Conservation (phyloP, 495 filamentous ascomycete species). For the Diplogelasinospora grovesii region DNA sequence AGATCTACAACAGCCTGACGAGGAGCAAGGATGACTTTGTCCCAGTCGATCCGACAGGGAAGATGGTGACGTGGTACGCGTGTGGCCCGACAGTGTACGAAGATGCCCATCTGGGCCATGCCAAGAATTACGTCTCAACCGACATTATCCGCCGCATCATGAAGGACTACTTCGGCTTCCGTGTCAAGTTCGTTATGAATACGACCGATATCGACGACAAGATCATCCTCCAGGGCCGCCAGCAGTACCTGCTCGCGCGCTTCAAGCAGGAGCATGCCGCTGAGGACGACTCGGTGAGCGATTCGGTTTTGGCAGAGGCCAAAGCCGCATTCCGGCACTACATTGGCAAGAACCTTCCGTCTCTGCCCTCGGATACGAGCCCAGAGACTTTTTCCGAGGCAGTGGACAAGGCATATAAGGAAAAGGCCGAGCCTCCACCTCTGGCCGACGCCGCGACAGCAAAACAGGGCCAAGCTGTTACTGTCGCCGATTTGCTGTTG, state of each 20-base stretch:
- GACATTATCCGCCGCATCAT: slow-evolving; percentile 76
- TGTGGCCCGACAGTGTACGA: slow-evolving; percentile 83
- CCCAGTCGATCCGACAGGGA: slow-evolving; percentile 51
- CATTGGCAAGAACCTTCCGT: slow-evolving; percentile 22
- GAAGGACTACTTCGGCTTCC: slow-evolving; percentile 68
- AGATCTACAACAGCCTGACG: slow-evolving; percentile 62
- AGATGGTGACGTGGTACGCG: slow-evolving; percentile 66
- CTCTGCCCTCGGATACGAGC: slow-evolving; percentile 18
- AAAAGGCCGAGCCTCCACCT: slow-evolving; percentile 4
- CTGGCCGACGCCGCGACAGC: not conserved
- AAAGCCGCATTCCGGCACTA: slow-evolving; percentile 20
- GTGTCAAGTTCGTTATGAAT: slow-evolving; percentile 76
- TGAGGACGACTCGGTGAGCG: slow-evolving; percentile 16
- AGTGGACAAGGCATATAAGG: slow-evolving; percentile 17
- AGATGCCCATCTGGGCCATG: slow-evolving; percentile 70
- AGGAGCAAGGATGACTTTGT: slow-evolving; percentile 60
- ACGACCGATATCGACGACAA: slow-evolving; percentile 81
- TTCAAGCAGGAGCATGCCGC: slow-evolving; percentile 27
- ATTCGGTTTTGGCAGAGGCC: slow-evolving; percentile 14
- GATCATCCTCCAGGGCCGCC: slow-evolving; percentile 68
- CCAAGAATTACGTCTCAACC: slow-evolving; percentile 74
- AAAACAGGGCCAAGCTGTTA: slow-evolving; percentile 32
- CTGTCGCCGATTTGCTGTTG: slow-evolving; percentile 29
- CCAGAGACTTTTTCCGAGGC: slow-evolving; percentile 17
- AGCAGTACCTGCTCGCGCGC: slow-evolving; percentile 56